Conservation (phyloP, 441 rosid genomes). For the Sinapis alba region DNA sequence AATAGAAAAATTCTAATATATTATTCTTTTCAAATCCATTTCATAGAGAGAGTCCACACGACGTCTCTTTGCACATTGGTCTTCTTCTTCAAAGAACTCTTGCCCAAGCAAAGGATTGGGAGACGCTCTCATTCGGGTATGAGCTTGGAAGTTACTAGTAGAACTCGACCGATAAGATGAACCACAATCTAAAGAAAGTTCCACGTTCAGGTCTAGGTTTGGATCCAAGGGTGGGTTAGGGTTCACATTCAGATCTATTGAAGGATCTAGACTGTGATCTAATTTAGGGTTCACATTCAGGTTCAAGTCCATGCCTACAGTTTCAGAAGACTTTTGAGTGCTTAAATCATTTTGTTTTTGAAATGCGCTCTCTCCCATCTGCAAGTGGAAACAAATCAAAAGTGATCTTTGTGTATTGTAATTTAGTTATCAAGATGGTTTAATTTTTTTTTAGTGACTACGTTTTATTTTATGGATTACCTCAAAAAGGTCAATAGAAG, state of each 20-base stretch:
- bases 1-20: neutral
- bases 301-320: neutral
- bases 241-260: neutral
- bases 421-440: neutral
- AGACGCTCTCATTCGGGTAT: neutral
- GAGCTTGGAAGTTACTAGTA: neutral
- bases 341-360: neutral
- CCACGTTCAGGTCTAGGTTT: neutral
- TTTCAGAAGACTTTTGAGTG: neutral
- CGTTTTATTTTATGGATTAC: neutral
- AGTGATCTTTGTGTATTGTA: neutral
- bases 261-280: too few relatives aligned
- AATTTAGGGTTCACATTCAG: too few relatives aligned
- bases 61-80: neutral
- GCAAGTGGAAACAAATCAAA: neutral
- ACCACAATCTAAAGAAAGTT: too few relatives aligned
- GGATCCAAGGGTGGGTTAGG: neutral
- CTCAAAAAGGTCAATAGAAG: neutral
- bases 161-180: neutral
- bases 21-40: neutral
- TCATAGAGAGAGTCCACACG: neutral
- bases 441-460: neutral
- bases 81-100: neutral
- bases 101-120: neutral
- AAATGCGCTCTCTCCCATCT: neutral